Conservation (phyloP, 140 eudicot genomes). For the Erigeron philadelphicus region DNA sequence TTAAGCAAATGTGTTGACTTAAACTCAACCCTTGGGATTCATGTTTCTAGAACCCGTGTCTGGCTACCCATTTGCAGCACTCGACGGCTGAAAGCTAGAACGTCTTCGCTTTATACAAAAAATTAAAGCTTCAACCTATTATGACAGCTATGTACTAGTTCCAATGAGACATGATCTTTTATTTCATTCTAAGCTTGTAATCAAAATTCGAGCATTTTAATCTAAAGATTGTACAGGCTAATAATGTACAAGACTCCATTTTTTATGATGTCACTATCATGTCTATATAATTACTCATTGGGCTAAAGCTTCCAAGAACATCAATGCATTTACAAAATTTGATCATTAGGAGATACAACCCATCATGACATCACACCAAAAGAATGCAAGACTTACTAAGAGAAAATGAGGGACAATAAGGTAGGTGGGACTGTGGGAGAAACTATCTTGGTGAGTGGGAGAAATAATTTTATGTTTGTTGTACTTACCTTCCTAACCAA, state of each 20-base stretch:
- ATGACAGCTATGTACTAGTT: neutral
- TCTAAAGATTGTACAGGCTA: neutral
- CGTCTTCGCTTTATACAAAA: neutral
- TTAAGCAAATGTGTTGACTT: no score
- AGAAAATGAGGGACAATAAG: neutral
- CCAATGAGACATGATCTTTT: neutral
- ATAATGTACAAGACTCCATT: neutral
- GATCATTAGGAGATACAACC: neutral
- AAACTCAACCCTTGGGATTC: no score
- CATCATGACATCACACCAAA: slow-evolving; percentile 17
- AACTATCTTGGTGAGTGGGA: neutral
- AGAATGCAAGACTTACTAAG: slow-evolving; percentile 9
- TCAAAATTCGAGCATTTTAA: neutral
- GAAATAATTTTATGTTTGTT: neutral
- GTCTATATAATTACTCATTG: neutral
- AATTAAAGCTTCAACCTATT: neutral
- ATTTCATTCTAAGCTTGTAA: neutral
- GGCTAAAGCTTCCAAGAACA: neutral
- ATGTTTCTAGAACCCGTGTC: no score
- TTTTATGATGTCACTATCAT: neutral
- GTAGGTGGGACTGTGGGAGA: neutral
- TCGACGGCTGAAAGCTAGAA: neutral
- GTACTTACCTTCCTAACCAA: slow-evolving; percentile 8
- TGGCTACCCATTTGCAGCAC: no score
- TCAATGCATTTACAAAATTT: neutral